These are phyloP conservation scores for Botrytis porri DNA, from an alignment of 2,329 filamentous ascomycete species.

Conservation along the genomic window DNA sequence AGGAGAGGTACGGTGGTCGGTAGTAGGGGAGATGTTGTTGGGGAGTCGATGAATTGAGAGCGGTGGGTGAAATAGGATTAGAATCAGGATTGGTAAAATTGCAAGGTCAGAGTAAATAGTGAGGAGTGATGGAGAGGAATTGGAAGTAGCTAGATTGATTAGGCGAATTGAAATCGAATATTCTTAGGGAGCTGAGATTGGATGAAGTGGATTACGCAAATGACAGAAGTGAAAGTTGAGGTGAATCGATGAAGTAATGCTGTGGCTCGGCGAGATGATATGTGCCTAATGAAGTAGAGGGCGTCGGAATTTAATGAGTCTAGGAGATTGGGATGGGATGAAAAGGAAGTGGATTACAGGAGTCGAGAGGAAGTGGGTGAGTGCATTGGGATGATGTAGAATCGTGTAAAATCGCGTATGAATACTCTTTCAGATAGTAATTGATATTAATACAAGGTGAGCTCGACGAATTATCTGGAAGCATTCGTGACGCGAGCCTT, in stretches of 20 bases:
- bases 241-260: background rate
- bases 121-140: too few relatives aligned
- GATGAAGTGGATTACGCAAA: background rate
- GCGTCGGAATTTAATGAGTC: background rate
- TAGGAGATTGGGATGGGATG: background rate
- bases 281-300: background rate
- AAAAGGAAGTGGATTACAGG: background rate
- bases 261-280: background rate
- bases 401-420: background rate
- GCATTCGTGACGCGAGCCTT: background rate
- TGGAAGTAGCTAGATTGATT: background rate
- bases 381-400: background rate
- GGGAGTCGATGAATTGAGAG: background rate
- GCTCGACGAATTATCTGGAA: too few relatives aligned
- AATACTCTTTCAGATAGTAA: background rate
- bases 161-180: background rate
- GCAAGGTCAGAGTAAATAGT: background rate
- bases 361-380: background rate
- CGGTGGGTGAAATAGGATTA: background rate
- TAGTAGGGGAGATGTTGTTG: background rate
- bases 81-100: background rate
- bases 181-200: background rate
- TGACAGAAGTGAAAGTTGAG: background rate
- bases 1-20: constrained; percentile 11
- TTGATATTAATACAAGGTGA: background rate